phyloP scores from a whole-genome alignment of 2,329 filamentous ascomycete genomes.

The Ophiostoma ips region DNA sequence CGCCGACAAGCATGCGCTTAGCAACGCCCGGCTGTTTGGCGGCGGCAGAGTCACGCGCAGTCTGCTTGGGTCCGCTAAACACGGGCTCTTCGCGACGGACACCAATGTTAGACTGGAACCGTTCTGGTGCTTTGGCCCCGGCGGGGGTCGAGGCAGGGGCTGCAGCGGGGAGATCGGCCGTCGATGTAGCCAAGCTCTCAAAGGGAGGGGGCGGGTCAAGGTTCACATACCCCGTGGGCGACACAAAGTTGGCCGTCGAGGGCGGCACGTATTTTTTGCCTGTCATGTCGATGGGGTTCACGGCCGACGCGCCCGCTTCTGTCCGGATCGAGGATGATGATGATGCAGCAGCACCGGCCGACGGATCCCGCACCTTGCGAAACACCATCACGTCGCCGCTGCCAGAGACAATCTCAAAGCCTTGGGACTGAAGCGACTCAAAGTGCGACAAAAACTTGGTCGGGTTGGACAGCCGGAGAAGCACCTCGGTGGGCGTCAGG shows the following conservation, averaged over 20 bases:
- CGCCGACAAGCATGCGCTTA: conserved; percentile 38
- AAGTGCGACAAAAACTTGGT: conserved; percentile 54
- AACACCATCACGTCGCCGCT: conserved; percentile 51
- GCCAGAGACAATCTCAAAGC: conserved; percentile 54
- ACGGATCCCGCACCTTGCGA: conserved; percentile 36
- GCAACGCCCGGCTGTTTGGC: conserved; percentile 19
- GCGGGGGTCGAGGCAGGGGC: conserved; percentile 9
- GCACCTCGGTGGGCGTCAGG: conserved; percentile 43
- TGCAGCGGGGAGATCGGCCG: conserved; percentile 13
- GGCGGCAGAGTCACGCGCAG: neutral
- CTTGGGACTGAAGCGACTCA: conserved; percentile 40
- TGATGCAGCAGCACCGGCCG: neutral
- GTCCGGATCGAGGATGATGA: too few species aligned
- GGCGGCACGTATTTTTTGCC: conserved; percentile 25
- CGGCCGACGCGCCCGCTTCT: conserved; percentile 8
- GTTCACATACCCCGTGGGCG: conserved; percentile 52
- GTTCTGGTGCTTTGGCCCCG: neutral
- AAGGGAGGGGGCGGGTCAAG: conserved; percentile 32
- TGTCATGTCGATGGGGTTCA: conserved; percentile 49
- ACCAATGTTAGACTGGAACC: conserved; percentile 25
- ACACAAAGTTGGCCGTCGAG: conserved; percentile 44
- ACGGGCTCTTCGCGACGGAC: conserved; percentile 32
- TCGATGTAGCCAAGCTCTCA: neutral
- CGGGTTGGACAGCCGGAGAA: conserved; percentile 47
- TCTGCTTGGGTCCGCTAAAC: conserved; percentile 26